These are phyloP conservation scores for Sophora flavescens DNA, from an alignment of 306 rosid genomes.

Conservation along the genomic window DNA sequence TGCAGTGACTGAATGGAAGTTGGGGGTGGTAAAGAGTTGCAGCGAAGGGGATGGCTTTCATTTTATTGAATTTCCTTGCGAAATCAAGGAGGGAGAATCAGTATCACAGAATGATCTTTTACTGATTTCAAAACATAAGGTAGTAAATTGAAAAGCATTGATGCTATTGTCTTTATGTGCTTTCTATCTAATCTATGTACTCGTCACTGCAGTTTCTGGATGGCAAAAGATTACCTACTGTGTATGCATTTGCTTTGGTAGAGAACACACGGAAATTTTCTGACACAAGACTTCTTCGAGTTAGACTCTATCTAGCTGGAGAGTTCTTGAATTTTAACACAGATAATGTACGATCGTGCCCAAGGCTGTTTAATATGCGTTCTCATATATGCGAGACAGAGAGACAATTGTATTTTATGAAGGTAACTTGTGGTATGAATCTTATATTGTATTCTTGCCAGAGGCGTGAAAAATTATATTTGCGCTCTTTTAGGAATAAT, in stretches of 20 bases:
- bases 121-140: conserved; percentile 81
- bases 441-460: conserved; percentile 29
- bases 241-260: conserved; percentile 90
- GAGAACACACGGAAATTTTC: conserved; percentile 61
- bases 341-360: conserved; percentile 55
- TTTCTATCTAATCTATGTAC: not conserved
- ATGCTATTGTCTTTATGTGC: not conserved
- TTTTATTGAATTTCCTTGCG: conserved; percentile 61
- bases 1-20: conserved; percentile 74
- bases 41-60: conserved; percentile 79
- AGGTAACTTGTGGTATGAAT: conserved; percentile 58
- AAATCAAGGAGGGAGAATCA: conserved; percentile 54
- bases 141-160: conserved; percentile 38
- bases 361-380: conserved; percentile 69
- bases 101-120: conserved; percentile 80
- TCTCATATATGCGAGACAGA: conserved; percentile 62
- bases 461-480: not conserved
- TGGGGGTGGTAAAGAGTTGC: conserved; percentile 68
- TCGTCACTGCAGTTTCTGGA: conserved; percentile 58
- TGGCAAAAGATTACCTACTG: conserved; percentile 61
- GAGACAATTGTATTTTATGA: conserved; percentile 67
- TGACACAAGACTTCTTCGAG: conserved; percentile 58
- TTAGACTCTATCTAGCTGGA: conserved; percentile 82
- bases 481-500: conserved; percentile 1
- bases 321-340: conserved; percentile 58